Percentiles rank a stretch among this genome's conserved stretches.
Evolutionary conservation across 2,329 filamentous ascomycete genomes (phyloP).

Genomic region (Gnomoniopsis sp.): DNA sequence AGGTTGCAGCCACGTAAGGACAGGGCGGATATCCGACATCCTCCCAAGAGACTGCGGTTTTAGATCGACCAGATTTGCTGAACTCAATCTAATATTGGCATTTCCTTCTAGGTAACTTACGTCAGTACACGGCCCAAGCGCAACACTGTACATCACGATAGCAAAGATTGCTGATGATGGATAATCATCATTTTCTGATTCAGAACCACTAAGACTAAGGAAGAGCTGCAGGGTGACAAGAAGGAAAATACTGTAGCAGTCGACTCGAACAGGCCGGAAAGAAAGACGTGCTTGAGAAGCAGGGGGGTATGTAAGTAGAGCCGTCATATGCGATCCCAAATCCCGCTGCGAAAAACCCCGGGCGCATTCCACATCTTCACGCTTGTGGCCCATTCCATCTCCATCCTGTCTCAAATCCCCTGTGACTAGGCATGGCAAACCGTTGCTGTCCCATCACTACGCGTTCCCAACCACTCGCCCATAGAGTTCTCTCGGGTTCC

Average conservation of each 20-base stretch:
- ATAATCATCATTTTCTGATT: conserved; percentile 18
- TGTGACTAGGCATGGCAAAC: conserved; percentile 14
- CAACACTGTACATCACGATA: not conserved
- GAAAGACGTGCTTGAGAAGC: conserved; percentile 18
- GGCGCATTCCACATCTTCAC: conserved; percentile 14
- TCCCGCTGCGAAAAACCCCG: conserved; percentile 16
- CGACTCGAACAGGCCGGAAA: conserved; percentile 17
- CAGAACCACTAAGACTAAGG: conserved; percentile 18
- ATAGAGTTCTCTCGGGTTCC: conserved; percentile 9
- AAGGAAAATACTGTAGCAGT: conserved; percentile 20
- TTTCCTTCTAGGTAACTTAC: not conserved
- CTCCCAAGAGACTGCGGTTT: not conserved
- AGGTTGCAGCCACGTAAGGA: not conserved
- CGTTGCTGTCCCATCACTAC: conserved; percentile 10
- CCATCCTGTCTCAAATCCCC: conserved; percentile 8
- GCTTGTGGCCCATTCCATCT: conserved; percentile 11
- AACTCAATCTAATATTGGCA: not conserved
- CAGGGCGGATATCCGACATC: not conserved
- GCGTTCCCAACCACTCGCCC: conserved; percentile 9
- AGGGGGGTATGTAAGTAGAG: conserved; percentile 20
- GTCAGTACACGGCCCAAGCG: too few species aligned
- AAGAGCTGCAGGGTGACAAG: conserved; percentile 18
- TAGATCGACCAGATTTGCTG: not conserved
- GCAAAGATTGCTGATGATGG: conserved; percentile 9
- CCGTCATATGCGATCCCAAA: conserved; percentile 19